Conservation (phyloP, 2,329 filamentous ascomycete species). For the Colletotrichum tropicicola region DNA sequence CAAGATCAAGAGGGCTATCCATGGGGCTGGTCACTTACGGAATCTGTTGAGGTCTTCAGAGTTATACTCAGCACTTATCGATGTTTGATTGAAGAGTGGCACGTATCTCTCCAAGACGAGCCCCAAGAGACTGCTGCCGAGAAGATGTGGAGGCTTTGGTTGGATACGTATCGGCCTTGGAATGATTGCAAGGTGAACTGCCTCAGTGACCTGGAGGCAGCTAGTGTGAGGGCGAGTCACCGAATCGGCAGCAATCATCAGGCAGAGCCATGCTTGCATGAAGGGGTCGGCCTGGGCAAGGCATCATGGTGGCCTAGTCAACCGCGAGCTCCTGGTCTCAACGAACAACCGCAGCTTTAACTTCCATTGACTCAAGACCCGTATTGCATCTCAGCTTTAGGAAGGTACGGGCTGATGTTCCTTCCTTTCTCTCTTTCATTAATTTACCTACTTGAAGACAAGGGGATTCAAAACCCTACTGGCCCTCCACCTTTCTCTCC, state of each 20-base stretch:
- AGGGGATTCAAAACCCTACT: too few species aligned
- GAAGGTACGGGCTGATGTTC: too few species aligned
- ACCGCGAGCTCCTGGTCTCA: not conserved
- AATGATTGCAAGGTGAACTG: not conserved
- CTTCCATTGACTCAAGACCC: too few species aligned
- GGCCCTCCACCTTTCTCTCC: too few species aligned
- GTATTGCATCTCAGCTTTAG: too few species aligned
- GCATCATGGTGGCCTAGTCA: not conserved
- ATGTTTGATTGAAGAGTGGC: not conserved
- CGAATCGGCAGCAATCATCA: not conserved
- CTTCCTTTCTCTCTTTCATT: too few species aligned
- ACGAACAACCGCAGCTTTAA: not conserved
- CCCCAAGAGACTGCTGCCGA: not conserved
- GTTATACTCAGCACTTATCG: not conserved
- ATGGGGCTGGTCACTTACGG: not conserved
- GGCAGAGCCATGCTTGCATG: not conserved
- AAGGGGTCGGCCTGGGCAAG: not conserved
- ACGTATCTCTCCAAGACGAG: not conserved
- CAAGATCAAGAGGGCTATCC: not conserved
- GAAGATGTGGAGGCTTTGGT: not conserved
- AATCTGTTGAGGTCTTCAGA: not conserved
- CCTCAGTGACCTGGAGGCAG: not conserved
- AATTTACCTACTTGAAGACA: too few species aligned
- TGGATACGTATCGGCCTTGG: slow-evolving; percentile 6
- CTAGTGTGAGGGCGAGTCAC: not conserved